These are phyloP conservation scores for Chytridium lagenaria DNA, from an alignment of 371 early-diverging fungal genomes.

Conservation along the genomic window DNA sequence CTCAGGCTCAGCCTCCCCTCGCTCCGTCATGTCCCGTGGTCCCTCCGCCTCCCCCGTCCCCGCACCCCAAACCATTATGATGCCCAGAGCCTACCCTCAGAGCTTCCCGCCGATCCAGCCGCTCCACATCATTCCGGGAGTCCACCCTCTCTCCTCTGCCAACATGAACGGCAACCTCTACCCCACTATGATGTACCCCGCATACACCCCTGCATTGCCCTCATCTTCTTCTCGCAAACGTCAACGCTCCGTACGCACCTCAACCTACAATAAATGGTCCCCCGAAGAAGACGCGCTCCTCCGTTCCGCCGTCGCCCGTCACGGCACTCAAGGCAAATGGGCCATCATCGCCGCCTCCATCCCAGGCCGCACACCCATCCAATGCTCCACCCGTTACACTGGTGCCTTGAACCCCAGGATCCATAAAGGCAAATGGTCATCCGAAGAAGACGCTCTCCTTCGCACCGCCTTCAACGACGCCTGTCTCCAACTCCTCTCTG, in stretches of 20 bases:
- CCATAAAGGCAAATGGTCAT: constrained; percentile 72
- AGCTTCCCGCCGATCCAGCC: too few relatives aligned
- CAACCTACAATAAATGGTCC: constrained; percentile 43
- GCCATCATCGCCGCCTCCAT: constrained; percentile 67
- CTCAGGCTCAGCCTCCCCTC: constrained; percentile 7
- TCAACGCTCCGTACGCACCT: not conserved
- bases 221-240: not conserved
- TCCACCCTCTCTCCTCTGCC: constrained; percentile 13
- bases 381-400: constrained; percentile 72
- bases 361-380: constrained; percentile 69
- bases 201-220: not conserved
- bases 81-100: not conserved
- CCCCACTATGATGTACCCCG: not conserved
- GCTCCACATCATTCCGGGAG: not conserved
- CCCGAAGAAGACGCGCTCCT: constrained; percentile 38
- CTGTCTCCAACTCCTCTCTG: constrained; percentile 16
- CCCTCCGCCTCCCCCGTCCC: not conserved
- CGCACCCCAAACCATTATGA: not conserved
- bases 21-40: not conserved
- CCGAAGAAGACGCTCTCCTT: constrained; percentile 66
- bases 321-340: constrained; percentile 58
- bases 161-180: constrained; percentile 8
- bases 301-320: constrained; percentile 31
- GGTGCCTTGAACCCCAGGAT: constrained; percentile 69
- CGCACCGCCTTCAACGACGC: constrained; percentile 49